phyloP scores from a whole-genome alignment of 2,329 filamentous ascomycete species.

The Colletotrichum zoysiae region DNA sequence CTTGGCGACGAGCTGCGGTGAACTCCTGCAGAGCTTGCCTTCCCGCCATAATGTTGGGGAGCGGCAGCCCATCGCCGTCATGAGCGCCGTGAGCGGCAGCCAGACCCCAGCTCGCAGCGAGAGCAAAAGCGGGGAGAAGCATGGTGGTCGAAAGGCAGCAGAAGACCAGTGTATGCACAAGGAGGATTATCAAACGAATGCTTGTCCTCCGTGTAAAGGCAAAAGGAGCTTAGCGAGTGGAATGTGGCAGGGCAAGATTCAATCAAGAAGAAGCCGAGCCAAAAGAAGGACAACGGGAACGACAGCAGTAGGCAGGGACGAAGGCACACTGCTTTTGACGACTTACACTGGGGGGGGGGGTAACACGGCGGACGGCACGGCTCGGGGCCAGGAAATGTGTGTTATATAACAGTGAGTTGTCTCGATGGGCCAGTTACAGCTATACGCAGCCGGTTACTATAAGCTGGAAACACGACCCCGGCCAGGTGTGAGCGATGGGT shows the following conservation, averaged over 20 bases:
- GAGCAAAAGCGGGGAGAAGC: slow-evolving; percentile 27
- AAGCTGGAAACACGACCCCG: slow-evolving; percentile 31
- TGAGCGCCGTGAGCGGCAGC: slow-evolving; percentile 29
- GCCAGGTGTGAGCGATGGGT: slow-evolving; percentile 21
- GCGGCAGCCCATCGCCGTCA: slow-evolving; percentile 14
- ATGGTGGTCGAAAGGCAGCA: slow-evolving; percentile 12
- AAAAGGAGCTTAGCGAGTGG: slow-evolving; percentile 33
- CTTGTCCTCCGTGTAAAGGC: slow-evolving; percentile 8
- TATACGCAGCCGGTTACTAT: slow-evolving; percentile 4
- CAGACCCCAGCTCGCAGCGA: slow-evolving; percentile 31
- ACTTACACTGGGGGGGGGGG: slow-evolving; percentile 28
- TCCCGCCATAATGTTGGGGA: slow-evolving; percentile 36
- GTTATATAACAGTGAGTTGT: slow-evolving; percentile 32
- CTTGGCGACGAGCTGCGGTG: slow-evolving; percentile 30
- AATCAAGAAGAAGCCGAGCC: slow-evolving; percentile 37
- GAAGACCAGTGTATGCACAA: neutral
- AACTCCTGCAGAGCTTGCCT: slow-evolving; percentile 32
- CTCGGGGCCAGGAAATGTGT: slow-evolving; percentile 25
- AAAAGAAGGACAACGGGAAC: slow-evolving; percentile 16
- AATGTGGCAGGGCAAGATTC: slow-evolving; percentile 23
- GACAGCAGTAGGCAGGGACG: slow-evolving; percentile 8
- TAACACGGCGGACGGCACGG: neutral
- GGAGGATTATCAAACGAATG: slow-evolving; percentile 1
- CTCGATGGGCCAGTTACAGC: neutral
- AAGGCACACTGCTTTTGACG: slow-evolving; percentile 19